Evolutionary conservation across 2,329 filamentous ascomycete species (phyloP), one percentile per base, ranked within the genome.

Genomic region (Phialocephala sp.): DNA sequence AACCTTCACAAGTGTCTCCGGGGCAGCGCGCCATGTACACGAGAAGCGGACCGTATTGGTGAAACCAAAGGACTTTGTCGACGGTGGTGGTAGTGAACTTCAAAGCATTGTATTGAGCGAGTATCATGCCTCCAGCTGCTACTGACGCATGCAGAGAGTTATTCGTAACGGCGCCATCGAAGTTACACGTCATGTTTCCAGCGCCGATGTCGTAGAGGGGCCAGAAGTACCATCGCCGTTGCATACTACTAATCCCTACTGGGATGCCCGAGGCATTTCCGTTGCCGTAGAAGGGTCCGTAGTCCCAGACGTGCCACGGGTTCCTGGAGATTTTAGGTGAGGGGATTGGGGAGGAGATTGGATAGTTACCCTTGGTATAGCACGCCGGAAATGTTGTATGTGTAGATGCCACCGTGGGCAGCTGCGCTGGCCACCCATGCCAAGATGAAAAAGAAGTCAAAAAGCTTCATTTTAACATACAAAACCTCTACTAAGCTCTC

Each of bases 1-100:
- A 68, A 12, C 54, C 58, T 45, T 55, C 66, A 37, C 66, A 68
- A 14, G 60, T 50, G 9, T 57, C 37, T 47, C 66, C 66, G 14
- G 66, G 66, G 59, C 66, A 68, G 24, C 50, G 60, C 4, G 66
- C 63, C 56, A 68, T 62, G 39, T 68, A 68, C 27, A 64, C 60
- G 15, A 68, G 57, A 18, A 68, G 41, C 5, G 66, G 66, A 1
- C 66, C 66, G 20, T 54, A 61, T n/a, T 54, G 45, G 47, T 61
- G 59, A n/a, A 20, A 55, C 47, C 45, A 61, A 20, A 41, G 27
- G 5, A 32, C 47, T 39, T 55, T 61, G 22, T 54, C 59, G 8
- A 61, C 59, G 6, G 59, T 32, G 2, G 59, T 61, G 2, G 41
- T n/a, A 3, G 15, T 61, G 47, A 61, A 61, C 4, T 43, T 11